A percentile compares a stretch with the other conserved stretches of the same genome.
These are phyloP conservation scores for Eudorina sp. DNA, from an alignment of 139 green algal species.

Conservation along the genomic window DNA sequence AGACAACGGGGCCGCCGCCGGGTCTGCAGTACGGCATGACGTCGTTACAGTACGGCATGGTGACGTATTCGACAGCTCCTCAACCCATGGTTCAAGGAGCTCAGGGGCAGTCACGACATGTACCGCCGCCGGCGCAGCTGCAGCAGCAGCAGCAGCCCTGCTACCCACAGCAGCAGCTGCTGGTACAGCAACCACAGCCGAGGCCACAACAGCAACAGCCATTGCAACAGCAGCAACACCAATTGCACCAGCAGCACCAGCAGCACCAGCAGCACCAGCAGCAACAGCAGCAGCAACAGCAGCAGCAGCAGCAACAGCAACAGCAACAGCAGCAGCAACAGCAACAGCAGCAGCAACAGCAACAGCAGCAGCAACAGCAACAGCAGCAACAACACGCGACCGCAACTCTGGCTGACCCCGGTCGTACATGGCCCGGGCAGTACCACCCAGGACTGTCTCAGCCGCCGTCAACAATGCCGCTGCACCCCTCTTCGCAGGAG, in stretches of 20 bases:
- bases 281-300: not conserved
- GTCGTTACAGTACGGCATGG: too few relatives aligned
- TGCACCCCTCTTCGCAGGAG: too few relatives aligned
- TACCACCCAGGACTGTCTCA: too few relatives aligned
- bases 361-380: not conserved
- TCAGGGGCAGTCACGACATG: too few relatives aligned
- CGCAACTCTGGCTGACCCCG: too few relatives aligned
- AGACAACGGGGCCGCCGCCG: too few relatives aligned
- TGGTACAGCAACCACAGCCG: not conserved
- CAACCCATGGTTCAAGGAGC: too few relatives aligned
- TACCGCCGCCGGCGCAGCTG: not conserved
- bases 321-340: conserved; percentile 1
- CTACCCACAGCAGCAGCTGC: not conserved
- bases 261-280: not conserved
- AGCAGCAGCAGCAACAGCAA: not conserved
- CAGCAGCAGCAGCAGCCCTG: not conserved
- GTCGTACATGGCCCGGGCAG: too few relatives aligned
- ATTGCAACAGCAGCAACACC: not conserved
- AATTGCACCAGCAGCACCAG: not conserved
- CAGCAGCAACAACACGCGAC: conserved; percentile 4
- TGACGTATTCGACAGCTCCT: too few relatives aligned
- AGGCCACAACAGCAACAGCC: not conserved
- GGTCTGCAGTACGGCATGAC: too few relatives aligned
- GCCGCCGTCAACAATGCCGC: too few relatives aligned
- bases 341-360: not conserved